Conservation (phyloP, 495 filamentous ascomycete species). For the Aspergillus heteromorphus region DNA sequence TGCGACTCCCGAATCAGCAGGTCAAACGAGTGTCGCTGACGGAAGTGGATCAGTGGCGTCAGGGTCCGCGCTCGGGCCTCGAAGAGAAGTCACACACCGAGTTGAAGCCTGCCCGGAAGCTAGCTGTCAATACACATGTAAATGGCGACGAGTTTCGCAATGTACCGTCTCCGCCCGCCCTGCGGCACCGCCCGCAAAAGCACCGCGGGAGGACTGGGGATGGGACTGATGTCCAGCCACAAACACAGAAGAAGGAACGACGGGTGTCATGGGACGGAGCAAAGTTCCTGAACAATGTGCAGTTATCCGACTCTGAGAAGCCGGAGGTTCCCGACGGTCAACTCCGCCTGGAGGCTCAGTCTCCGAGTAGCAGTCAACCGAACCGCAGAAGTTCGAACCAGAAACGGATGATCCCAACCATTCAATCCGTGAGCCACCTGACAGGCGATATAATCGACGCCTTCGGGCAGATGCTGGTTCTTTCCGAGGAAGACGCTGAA, state of each 20-base stretch:
- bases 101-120: constrained; percentile 25
- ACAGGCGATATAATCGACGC: constrained; percentile 37
- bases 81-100: constrained; percentile 32
- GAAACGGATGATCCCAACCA: constrained; percentile 14
- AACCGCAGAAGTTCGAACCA: constrained; percentile 10
- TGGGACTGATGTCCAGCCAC: constrained; percentile 13
- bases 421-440: constrained; percentile 41
- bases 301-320: constrained; percentile 10
- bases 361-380: constrained; percentile 20
- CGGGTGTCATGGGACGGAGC: constrained; percentile 44
- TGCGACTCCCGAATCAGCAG: constrained; percentile 34
- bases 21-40: constrained; percentile 38
- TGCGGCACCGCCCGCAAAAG: constrained; percentile 41
- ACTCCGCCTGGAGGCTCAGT: constrained; percentile 9
- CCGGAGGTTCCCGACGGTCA: constrained; percentile 3
- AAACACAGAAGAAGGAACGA: constrained; percentile 28
- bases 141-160: constrained; percentile 23
- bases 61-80: constrained; percentile 24
- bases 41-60: constrained; percentile 35
- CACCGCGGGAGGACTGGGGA: constrained; percentile 32
- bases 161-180: constrained; percentile 37
- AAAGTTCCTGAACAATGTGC: constrained; percentile 30
- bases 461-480: constrained; percentile 29
- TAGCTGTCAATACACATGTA: constrained; percentile 25
- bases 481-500: constrained; percentile 33